phyloP scores from a whole-genome alignment of 1,139 yeast species.

The Candida frijolesensis region DNA sequence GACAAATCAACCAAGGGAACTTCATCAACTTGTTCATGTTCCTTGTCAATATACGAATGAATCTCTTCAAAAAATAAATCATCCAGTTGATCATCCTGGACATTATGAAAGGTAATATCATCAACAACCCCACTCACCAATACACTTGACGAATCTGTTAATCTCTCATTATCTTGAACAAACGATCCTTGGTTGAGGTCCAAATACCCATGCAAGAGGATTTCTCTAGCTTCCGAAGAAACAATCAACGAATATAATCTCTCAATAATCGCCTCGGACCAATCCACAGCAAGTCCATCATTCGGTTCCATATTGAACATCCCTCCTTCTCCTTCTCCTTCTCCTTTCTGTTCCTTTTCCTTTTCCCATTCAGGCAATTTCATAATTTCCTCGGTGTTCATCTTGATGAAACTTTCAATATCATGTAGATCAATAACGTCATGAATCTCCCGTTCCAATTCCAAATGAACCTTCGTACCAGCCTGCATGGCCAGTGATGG shows the following conservation, averaged over 20 bases:
- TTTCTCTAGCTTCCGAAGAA: slow-evolving; percentile 60
- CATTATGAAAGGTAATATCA: slow-evolving; percentile 33
- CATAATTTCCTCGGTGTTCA: slow-evolving; percentile 2
- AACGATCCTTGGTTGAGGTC: slow-evolving; percentile 30
- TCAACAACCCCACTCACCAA: slow-evolving; percentile 69
- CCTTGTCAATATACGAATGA: slow-evolving; percentile 15
- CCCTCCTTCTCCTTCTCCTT: neutral
- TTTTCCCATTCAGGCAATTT: too few species aligned
- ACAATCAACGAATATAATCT: slow-evolving; percentile 41
- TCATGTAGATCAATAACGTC: slow-evolving; percentile 23
- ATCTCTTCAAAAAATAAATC: slow-evolving; percentile 29
- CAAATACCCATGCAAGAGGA: slow-evolving; percentile 57
- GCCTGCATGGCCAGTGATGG: slow-evolving; percentile 33
- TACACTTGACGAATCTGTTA: slow-evolving; percentile 18
- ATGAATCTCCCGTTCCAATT: slow-evolving; percentile 45
- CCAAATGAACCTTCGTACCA: slow-evolving; percentile 45
- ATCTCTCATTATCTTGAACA: slow-evolving; percentile 16
- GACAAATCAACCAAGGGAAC: slow-evolving; percentile 24
- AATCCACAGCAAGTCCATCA: slow-evolving; percentile 29
- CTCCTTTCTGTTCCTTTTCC: neutral
- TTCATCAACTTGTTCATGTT: slow-evolving; percentile 12
- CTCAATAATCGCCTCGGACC: slow-evolving; percentile 35
- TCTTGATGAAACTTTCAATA: slow-evolving; percentile 7
- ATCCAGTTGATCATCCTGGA: slow-evolving; percentile 17
- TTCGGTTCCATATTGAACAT: slow-evolving; percentile 26